Evolutionary conservation across 306 rosid genomes (phyloP).

Genomic region (Leucaena leucocephala): DNA sequence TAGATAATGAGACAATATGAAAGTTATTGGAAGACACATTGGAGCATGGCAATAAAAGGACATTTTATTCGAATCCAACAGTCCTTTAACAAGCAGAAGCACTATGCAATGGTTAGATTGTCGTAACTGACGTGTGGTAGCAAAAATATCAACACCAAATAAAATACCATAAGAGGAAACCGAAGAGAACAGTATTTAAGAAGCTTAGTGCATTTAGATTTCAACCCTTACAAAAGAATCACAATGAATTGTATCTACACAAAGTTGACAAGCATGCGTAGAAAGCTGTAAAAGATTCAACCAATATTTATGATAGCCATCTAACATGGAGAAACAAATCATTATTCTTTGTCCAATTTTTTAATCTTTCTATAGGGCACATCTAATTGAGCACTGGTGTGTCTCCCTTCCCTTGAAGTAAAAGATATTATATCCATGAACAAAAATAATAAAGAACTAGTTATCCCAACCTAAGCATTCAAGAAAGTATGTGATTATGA

Average conservation of each 20-base stretch:
- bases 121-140: background rate
- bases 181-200: background rate
- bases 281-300: background rate
- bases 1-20: constrained; percentile 1
- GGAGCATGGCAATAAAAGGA: background rate
- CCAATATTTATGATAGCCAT: background rate
- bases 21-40: background rate
- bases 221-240: background rate
- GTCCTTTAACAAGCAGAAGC: background rate
- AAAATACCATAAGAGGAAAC: background rate
- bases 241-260: background rate
- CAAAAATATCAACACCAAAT: background rate
- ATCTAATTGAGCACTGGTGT: background rate
- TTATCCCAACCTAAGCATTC: background rate
- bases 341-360: background rate
- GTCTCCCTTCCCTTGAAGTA: background rate
- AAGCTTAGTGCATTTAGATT: background rate
- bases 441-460: background rate
- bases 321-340: background rate
- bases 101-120: background rate
- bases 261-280: background rate
- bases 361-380: background rate
- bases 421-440: background rate
- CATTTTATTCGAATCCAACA: background rate
- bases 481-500: background rate